phyloP scores from a whole-genome alignment of 176 grass and related monocot species.

The Carex myosuroides region DNA sequence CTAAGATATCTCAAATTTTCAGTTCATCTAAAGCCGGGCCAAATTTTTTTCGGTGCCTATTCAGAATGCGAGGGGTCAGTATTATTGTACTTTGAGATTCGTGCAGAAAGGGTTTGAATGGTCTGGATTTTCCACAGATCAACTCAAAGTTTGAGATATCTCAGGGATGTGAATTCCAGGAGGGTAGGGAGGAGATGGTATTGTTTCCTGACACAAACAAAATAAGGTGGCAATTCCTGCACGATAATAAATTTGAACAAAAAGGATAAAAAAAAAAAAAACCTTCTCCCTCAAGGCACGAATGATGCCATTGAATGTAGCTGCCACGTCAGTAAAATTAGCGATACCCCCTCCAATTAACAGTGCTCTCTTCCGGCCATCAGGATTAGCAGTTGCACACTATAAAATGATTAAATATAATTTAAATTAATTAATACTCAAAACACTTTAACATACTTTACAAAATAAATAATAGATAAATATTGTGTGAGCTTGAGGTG shows the following conservation, averaged over 20 bases:
- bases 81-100: too few species aligned
- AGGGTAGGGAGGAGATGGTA: neutral
- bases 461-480: neutral
- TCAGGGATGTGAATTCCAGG: too few species aligned
- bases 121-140: too few species aligned
- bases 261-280: neutral
- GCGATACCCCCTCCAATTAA: slow-evolving; percentile 96
- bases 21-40: too few species aligned
- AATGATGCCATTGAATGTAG: slow-evolving; percentile 90
- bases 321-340: slow-evolving; percentile 95
- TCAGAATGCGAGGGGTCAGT: too few species aligned
- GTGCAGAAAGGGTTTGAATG: too few species aligned
- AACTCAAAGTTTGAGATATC: too few species aligned
- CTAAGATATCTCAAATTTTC: too few species aligned
- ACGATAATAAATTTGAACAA: neutral
- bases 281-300: slow-evolving; percentile 90
- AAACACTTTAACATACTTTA: neutral
- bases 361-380: slow-evolving; percentile 84
- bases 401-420: slow-evolving; percentile 14
- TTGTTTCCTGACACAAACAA: neutral
- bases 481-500: neutral
- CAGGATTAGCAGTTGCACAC: slow-evolving; percentile 79
- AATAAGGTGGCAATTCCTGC: neutral
- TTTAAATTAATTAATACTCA: neutral
- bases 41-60: too few species aligned